phyloP scores from a whole-genome alignment of 2,329 filamentous ascomycete genomes.

The Elsinoe fawcettii region DNA sequence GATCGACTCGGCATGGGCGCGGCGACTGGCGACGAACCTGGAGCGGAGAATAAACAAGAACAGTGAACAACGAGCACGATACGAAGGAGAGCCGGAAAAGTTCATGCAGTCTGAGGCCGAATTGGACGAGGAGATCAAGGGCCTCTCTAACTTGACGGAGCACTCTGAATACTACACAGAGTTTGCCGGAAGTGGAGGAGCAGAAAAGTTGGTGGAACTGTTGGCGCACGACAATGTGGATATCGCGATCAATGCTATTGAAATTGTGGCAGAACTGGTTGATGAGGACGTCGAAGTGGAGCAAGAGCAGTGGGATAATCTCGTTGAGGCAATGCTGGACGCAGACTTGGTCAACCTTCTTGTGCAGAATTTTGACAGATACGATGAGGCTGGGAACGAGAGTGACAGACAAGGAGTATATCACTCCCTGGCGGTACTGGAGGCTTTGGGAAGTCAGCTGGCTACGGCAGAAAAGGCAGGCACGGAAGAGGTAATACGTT shows the following conservation, averaged over 20 bases:
- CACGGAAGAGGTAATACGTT: slow-evolving; percentile 61
- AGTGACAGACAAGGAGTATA: slow-evolving; percentile 81
- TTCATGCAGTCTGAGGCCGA: slow-evolving; percentile 83
- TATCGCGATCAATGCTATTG: slow-evolving; percentile 83
- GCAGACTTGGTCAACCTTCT: slow-evolving; percentile 68
- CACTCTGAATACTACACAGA: slow-evolving; percentile 76
- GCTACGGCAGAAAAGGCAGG: slow-evolving; percentile 65
- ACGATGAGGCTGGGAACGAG: slow-evolving; percentile 62
- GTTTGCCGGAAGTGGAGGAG: slow-evolving; percentile 62
- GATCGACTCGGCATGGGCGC: slow-evolving; percentile 76
- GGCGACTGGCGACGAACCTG: slow-evolving; percentile 71
- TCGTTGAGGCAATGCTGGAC: slow-evolving; percentile 56
- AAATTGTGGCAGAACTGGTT: slow-evolving; percentile 83
- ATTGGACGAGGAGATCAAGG: slow-evolving; percentile 80
- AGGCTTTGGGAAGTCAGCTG: slow-evolving; percentile 71
- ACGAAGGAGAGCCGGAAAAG: slow-evolving; percentile 69
- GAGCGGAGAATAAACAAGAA: slow-evolving; percentile 90
- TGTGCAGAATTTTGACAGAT: slow-evolving; percentile 66
- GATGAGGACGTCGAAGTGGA: slow-evolving; percentile 84
- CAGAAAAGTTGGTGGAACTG: slow-evolving; percentile 66
- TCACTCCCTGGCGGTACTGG: slow-evolving; percentile 70
- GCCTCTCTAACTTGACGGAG: slow-evolving; percentile 76
- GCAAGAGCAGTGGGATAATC: slow-evolving; percentile 68
- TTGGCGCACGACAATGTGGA: slow-evolving; percentile 95
- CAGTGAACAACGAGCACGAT: slow-evolving; percentile 77